Base-by-base conservation (phyloP, 2,329 filamentous ascomycete genomes). In the Knufia petricola region DNA sequence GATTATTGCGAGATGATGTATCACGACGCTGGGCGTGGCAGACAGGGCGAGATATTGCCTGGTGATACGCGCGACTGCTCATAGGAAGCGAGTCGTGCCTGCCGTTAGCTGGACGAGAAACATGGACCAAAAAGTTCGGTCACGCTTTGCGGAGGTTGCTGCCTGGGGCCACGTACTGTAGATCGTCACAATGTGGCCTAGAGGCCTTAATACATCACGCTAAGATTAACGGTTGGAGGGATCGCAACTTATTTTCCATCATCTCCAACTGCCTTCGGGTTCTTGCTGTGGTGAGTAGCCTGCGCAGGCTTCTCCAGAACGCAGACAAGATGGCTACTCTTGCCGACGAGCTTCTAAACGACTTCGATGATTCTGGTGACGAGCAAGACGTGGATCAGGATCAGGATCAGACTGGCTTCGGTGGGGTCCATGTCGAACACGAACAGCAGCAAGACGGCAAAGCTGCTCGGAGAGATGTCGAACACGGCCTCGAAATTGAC, bases 341-440 rank as follows among this genome's bases (percentile, higher is more conserved):
- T 55, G 90, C 87, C 54, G 89, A 96, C 61, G 90, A 96, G 65
- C 78, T 98, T 9, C 75, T 96, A 59, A 86, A 92, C 61, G 87
- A 94, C 64, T 92, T 94, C 55, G 87, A 88, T 60, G 87, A 94
- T 62, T 86, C 82, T 4, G 87, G 82, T 45, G 87, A 87, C 46
- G 86, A 92, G 59, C 79, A 76, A 31, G 82, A 83, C 52, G 78
- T 79, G 30, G 72, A 75, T 40, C 72, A 76, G 31, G 82, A 83
- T 53, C 78, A 79, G 30, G 72, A 75, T 40, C 72, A 77, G 50
- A 70, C 75, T 45, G 70, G 68, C 23, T 68, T 74, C 55, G 58
- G 64, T 30, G 58, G 67, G 51, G 66, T 72, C 34, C 6, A 28
- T 28, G 26, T 12, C 6, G 66, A 69, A 45, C 65, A 69, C 6